phyloP scores from a whole-genome alignment of 306 rosid species.

The Mimosa bimucronata region DNA sequence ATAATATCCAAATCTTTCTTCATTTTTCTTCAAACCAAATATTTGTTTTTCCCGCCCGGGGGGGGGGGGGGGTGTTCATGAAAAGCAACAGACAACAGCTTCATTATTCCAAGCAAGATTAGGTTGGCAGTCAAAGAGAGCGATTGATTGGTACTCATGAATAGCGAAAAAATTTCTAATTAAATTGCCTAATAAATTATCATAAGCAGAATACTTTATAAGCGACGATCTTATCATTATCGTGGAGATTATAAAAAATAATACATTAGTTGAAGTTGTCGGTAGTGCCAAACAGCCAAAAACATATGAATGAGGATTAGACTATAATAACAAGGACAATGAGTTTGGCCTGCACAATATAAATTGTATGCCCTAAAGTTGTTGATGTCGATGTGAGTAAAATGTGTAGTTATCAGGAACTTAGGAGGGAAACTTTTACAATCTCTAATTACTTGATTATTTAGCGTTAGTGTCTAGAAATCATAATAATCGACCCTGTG shows the following conservation, averaged over 20 bases:
- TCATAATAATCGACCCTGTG: neutral
- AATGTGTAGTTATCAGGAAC: neutral
- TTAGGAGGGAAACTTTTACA: neutral
- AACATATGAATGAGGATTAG: constrained; percentile 20
- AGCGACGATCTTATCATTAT: neutral
- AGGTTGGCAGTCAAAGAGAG: neutral
- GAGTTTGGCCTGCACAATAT: constrained; percentile 39
- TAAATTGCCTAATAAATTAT: neutral
- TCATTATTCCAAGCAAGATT: neutral
- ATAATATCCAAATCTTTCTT: neutral
- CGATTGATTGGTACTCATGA: neutral
- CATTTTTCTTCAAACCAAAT: neutral
- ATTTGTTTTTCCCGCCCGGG: too few species aligned
- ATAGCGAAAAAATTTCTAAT: neutral
- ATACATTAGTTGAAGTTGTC: constrained; percentile 7
- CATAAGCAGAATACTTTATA: neutral
- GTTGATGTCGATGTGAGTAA: constrained; percentile 35
- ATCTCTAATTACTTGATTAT: neutral
- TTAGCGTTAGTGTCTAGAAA: neutral
- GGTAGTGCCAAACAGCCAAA: constrained; percentile 30
- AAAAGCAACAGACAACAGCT: neutral
- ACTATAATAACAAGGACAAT: constrained; percentile 26
- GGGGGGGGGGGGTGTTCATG: neutral
- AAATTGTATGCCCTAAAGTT: constrained; percentile 29
- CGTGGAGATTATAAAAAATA: neutral